A percentile compares a stretch with the other conserved stretches of the same genome.
Conservation (phyloP, 2,329 filamentous ascomycete genomes). For the Aspergillus intermedius region DNA sequence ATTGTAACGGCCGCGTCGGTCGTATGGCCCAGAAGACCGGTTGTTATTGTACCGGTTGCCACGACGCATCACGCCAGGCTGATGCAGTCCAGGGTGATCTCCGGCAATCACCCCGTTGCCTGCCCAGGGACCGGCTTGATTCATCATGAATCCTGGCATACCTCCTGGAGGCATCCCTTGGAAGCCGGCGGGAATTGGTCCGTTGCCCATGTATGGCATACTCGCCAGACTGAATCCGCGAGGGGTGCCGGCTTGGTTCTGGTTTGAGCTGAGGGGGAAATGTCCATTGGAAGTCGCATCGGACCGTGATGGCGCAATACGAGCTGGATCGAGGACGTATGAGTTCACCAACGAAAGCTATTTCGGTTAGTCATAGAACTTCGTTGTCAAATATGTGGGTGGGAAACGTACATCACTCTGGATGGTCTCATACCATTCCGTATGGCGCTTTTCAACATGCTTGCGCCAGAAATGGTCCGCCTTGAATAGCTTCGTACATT, state of each 20-base stretch:
- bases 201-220: constrained; percentile 50
- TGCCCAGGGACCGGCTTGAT: constrained; percentile 22
- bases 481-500: constrained; percentile 96
- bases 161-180: constrained; percentile 25
- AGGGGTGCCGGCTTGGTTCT: constrained; percentile 74
- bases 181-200: constrained; percentile 35
- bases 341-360: constrained; percentile 86
- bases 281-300: constrained; percentile 95
- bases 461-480: constrained; percentile 96
- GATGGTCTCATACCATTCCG: constrained; percentile 75
- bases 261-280: constrained; percentile 74
- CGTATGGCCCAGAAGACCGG: constrained; percentile 62
- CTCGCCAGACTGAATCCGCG: constrained; percentile 83
- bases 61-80: constrained; percentile 61
- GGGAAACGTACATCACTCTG: constrained; percentile 67
- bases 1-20: constrained; percentile 56
- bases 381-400: neutral
- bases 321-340: constrained; percentile 88
- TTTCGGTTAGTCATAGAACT: constrained; percentile 25
- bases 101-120: constrained; percentile 29
- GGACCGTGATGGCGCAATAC: constrained; percentile 86
- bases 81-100: constrained; percentile 41
- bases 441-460: constrained; percentile 92
- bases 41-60: constrained; percentile 58
- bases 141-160: constrained; percentile 28